Evolutionary conservation across 179 eudicot species (phyloP).

Genomic region (Silene noctiflora): DNA sequence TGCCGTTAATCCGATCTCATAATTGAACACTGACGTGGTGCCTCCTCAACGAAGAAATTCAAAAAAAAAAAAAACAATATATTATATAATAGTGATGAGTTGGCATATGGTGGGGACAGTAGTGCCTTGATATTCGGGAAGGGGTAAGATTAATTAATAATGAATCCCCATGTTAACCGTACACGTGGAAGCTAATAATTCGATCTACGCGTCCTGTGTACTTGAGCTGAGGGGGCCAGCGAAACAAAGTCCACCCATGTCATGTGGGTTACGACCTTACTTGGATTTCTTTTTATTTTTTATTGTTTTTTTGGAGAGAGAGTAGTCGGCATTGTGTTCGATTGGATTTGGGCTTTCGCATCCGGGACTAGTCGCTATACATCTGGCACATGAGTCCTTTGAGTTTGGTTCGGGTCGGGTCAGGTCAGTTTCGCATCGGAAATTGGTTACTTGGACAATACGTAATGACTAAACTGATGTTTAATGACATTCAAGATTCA

Average conservation of each 20-base stretch:
- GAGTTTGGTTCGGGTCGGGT: no score
- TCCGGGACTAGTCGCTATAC: slow-evolving; percentile 14
- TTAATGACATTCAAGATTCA: no score
- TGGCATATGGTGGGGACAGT: slow-evolving; percentile 34
- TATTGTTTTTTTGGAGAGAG: neutral
- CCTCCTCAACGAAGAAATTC: neutral
- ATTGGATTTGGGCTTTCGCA: slow-evolving; percentile 24
- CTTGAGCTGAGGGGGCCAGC: slow-evolving; percentile 28
- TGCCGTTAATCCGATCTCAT: neutral
- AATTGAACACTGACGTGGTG: neutral
- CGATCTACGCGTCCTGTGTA: slow-evolving; percentile 39
- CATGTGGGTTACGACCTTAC: slow-evolving; percentile 44
- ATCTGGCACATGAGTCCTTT: no score
- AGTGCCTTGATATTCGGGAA: slow-evolving; percentile 25
- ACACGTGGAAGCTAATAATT: slow-evolving; percentile 48
- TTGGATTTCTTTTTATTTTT: slow-evolving; percentile 29
- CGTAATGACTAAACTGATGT: no score
- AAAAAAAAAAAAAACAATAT: neutral
- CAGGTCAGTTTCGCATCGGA: no score
- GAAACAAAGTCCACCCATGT: slow-evolving; percentile 46
- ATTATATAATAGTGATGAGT: slow-evolving; percentile 26
- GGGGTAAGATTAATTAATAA: slow-evolving; percentile 20
- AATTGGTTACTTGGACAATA: no score
- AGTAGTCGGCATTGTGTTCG: slow-evolving; percentile 1
- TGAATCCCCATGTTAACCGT: slow-evolving; percentile 20